A percentile compares a stretch with the other conserved stretches of the same genome.
phyloP scores from a whole-genome alignment of 108 stramenopile species.

The Fragilariopsis cylindrus region DNA sequence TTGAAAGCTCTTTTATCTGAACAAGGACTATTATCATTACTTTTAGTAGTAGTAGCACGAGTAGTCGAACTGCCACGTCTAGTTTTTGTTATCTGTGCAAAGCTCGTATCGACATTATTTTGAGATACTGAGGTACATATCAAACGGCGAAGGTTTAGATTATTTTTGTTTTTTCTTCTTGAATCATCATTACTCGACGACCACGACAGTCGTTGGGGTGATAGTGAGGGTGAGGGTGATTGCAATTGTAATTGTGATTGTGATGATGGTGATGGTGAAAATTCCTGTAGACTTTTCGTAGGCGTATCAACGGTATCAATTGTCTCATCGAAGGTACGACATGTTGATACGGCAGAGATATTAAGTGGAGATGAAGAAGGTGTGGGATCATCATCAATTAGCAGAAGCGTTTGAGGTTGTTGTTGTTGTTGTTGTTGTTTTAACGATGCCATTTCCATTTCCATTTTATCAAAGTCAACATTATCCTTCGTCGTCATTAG shows the following conservation, averaged over 20 bases:
- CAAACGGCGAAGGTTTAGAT: neutral
- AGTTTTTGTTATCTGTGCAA: neutral
- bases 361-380: neutral
- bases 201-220: neutral
- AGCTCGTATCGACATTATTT: neutral
- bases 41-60: no score
- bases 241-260: no score
- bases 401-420: no score
- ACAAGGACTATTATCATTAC: no score
- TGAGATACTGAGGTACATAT: neutral
- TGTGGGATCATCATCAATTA: neutral
- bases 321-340: conserved; percentile 2
- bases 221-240: no score
- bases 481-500: neutral
- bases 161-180: neutral
- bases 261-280: no score
- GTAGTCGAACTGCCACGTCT: neutral
- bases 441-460: neutral
- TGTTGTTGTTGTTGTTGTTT: no score
- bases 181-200: neutral
- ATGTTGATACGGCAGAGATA: neutral
- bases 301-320: neutral
- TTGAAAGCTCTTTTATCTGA: no score
- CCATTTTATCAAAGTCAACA: neutral
- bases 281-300: neutral